Evolutionary conservation across 768 basidiomycete species (phyloP).

Genomic region (Agrocybe praecox): DNA sequence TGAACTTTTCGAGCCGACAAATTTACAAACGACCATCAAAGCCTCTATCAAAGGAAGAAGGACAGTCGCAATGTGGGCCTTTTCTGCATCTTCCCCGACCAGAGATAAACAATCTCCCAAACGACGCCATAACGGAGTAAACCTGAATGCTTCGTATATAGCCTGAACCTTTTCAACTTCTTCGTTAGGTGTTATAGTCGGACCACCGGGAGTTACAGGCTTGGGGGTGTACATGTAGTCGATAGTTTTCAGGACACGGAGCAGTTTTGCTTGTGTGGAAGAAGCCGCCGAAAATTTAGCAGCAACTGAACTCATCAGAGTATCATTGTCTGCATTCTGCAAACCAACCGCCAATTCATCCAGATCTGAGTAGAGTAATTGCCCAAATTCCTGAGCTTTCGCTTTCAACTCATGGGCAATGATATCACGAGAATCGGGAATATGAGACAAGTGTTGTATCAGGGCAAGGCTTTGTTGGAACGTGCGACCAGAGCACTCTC

Average conservation of each 20-base stretch:
- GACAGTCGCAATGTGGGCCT: constrained; percentile 89
- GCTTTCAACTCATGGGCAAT: constrained; percentile 86
- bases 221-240: constrained; percentile 92
- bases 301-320: constrained; percentile 68
- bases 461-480: constrained; percentile 92
- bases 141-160: constrained; percentile 92
- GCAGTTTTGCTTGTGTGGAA: constrained; percentile 93
- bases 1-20: constrained; percentile 72
- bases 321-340: constrained; percentile 54
- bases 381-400: constrained; percentile 89
- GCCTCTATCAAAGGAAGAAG: constrained; percentile 94
- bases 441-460: constrained; percentile 89
- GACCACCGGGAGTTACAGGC: constrained; percentile 30
- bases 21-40: constrained; percentile 98
- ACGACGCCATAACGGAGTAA: constrained; percentile 85
- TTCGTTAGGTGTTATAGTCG: constrained; percentile 37
- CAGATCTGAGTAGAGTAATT: constrained; percentile 72
- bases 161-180: constrained; percentile 82
- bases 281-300: constrained; percentile 93
- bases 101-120: constrained; percentile 87
- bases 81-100: constrained; percentile 78
- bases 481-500: constrained; percentile 95
- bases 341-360: constrained; percentile 73
- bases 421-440: constrained; percentile 86
- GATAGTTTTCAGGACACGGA: constrained; percentile 94